These are phyloP conservation scores for Myriosclerotinia curreyana DNA, from an alignment of 2,329 filamentous ascomycete genomes.

Conservation along the genomic window DNA sequence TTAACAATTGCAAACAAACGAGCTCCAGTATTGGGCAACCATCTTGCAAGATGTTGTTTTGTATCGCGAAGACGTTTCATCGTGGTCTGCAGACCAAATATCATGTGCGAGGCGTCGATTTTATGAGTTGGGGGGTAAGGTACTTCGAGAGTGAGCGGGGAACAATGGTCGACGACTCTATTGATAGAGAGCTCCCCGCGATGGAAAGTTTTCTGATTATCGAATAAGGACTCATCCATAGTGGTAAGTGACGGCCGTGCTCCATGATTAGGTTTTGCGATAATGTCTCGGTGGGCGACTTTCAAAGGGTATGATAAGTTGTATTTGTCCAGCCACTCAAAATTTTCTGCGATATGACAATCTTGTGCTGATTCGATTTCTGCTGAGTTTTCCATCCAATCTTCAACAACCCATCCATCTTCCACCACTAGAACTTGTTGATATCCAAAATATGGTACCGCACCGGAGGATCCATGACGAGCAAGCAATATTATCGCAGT, in stretches of 20 bases:
- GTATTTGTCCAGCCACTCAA: conserved; percentile 25
- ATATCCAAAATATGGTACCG: conserved; percentile 8
- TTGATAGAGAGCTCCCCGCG: conserved; percentile 28
- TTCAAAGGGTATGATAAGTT: conserved; percentile 35
- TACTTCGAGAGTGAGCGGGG: conserved; percentile 34
- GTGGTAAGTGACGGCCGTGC: conserved; percentile 31
- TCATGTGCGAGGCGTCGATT: conserved; percentile 54
- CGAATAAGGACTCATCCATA: conserved; percentile 35
- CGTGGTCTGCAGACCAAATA: conserved; percentile 41
- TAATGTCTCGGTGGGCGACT: conserved; percentile 36
- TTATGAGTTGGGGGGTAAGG: conserved; percentile 22
- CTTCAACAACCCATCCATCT: not conserved
- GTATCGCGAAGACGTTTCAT: conserved; percentile 35
- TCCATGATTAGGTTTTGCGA: conserved; percentile 26
- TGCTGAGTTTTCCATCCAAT: not conserved
- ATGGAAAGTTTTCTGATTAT: conserved; percentile 29
- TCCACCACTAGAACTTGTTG: not conserved
- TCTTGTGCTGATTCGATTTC: not conserved
- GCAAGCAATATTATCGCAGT: conserved; percentile 3
- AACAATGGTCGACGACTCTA: conserved; percentile 28
- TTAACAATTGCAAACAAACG: conserved; percentile 37
- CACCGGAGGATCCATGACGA: not conserved
- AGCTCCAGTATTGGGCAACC: conserved; percentile 37
- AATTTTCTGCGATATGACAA: conserved; percentile 4
- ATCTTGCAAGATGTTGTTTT: conserved; percentile 36